A percentile compares a stretch with the other conserved stretches of the same genome.
phyloP scores from a whole-genome alignment of 495 filamentous ascomycete genomes.

The Evernia prunastri region DNA sequence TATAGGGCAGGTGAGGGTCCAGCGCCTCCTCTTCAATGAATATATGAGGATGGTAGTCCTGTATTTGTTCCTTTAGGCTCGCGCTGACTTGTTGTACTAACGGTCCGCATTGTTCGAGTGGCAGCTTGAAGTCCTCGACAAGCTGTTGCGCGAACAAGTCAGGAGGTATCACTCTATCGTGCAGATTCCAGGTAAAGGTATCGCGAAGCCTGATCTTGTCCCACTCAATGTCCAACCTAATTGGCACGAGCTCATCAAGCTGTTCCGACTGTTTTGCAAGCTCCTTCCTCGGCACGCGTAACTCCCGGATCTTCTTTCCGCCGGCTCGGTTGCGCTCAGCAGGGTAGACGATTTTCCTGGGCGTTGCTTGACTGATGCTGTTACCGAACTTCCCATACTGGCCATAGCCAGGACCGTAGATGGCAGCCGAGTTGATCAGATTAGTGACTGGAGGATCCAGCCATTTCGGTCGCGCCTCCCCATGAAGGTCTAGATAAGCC shows the following conservation, averaged over 20 bases:
- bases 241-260: slow-evolving; percentile 81
- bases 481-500: slow-evolving; percentile 39
- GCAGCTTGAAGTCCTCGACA: slow-evolving; percentile 83
- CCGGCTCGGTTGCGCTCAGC: slow-evolving; percentile 63
- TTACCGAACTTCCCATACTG: slow-evolving; percentile 82
- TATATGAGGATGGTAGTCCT: slow-evolving; percentile 86
- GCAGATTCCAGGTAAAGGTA: slow-evolving; percentile 97
- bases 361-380: slow-evolving; percentile 40
- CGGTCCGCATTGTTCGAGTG: slow-evolving; percentile 53
- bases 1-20: slow-evolving; percentile 84
- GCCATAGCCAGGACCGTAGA: slow-evolving; percentile 77
- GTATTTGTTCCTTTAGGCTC: slow-evolving; percentile 82
- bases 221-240: slow-evolving; percentile 89
- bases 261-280: slow-evolving; percentile 78
- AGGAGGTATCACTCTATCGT: slow-evolving; percentile 72
- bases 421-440: slow-evolving; percentile 49
- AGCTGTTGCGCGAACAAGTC: slow-evolving; percentile 82
- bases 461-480: slow-evolving; percentile 15
- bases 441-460: slow-evolving; percentile 37
- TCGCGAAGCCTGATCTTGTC: slow-evolving; percentile 94
- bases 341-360: slow-evolving; percentile 64
- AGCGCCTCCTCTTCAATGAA: slow-evolving; percentile 85
- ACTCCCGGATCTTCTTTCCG: slow-evolving; percentile 59
- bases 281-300: slow-evolving; percentile 70
- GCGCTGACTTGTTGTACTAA: slow-evolving; percentile 71